phyloP scores from a whole-genome alignment of 768 basidiomycete genomes.

The Mycena capillaripes region DNA sequence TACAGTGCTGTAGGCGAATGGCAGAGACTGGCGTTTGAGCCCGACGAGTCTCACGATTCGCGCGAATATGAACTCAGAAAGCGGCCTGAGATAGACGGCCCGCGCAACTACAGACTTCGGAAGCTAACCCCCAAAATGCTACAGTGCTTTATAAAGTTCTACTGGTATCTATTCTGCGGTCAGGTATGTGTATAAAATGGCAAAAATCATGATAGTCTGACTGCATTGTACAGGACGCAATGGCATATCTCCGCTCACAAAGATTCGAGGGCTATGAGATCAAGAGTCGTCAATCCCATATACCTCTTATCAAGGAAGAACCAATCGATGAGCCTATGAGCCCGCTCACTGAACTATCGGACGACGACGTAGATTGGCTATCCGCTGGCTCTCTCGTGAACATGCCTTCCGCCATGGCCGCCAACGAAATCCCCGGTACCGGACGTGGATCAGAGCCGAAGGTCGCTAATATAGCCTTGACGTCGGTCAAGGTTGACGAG shows the following conservation, averaged over 20 bases:
- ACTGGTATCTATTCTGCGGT: conserved; percentile 33
- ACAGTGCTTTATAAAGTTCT: conserved; percentile 35
- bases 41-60: neutral
- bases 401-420: neutral
- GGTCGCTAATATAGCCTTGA: neutral
- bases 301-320: neutral
- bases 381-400: neutral
- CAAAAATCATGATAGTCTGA: neutral
- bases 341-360: neutral
- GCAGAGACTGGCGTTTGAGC: neutral
- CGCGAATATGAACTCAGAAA: neutral
- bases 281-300: neutral
- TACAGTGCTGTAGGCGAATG: neutral
- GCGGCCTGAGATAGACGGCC: neutral
- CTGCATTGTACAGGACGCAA: neutral
- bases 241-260: neutral
- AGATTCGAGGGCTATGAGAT: neutral
- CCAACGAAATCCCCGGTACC: neutral
- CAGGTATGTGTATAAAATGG: neutral
- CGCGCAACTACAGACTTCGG: neutral
- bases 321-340: neutral
- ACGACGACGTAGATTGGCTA: neutral
- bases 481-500: neutral
- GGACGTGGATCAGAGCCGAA: neutral
- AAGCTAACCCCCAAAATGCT: neutral